Evolutionary conservation across 495 filamentous ascomycete genomes (phyloP), one percentile per base, ranked within the genome.

Genomic region (Lophiotrema nucula): DNA sequence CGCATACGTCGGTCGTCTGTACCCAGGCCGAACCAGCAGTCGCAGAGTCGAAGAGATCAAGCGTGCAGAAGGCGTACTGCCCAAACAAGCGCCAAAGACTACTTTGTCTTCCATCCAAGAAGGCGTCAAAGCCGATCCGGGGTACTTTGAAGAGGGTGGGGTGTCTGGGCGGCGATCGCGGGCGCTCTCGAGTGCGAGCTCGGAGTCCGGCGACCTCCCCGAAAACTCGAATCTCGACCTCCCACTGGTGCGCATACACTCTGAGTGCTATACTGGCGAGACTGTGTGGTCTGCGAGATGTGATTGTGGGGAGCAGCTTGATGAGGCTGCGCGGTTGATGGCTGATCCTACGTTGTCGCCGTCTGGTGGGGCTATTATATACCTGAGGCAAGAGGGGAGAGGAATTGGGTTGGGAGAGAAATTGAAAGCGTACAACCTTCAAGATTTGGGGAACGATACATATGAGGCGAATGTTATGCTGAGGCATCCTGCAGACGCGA

Each of bases 211-310:
- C 44, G 62, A 60, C 18, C 15, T 31, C 42, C 0, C 39, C 26
- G 21, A 27, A 0, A 23, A 18, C 26, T 41, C 47, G 15, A 28
- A 50, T 16, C 24, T 23, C 2, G 50, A 72, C 2, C 51, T 71
- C 1, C 91, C 95, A 0, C 76, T 97, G 33, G 92, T 97, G 15
- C 81, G 93, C 51, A 97, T 99, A 71, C 93, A 99, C 71, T 93
- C 88, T 6, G 93, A 99, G 70, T 99, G 93, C 76, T 99, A 99
- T 71, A 99, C 93, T 0, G 93, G 93, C 13, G 93, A 99, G 76
- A 97, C 92, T 0, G 92, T 92, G 0, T 97, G 93, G 93, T 95
- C 89, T 0, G 92, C 95, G 22, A 83, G 93, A 4, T 99, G 93
- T 71, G 93, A 99, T 72, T 99, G 93, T 70, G 93, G 93, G 24